A percentile compares a stretch with the other conserved stretches of the same genome.
Evolutionary conservation across 495 filamentous ascomycete species (phyloP).

Genomic region (Talaromyces wortmannii): DNA sequence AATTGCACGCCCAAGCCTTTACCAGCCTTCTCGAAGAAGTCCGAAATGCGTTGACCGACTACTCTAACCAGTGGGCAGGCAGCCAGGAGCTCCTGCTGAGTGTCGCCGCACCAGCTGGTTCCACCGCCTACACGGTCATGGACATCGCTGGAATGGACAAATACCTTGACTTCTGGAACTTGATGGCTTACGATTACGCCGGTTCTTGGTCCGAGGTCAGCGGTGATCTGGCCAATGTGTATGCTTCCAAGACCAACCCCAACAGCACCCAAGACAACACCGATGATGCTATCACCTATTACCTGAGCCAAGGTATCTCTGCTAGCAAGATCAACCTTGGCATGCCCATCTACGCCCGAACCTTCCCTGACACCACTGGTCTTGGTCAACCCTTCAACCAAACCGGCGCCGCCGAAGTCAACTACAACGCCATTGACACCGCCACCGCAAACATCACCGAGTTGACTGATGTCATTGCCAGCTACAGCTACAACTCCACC

Average conservation of each 20-base stretch:
- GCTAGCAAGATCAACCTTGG: constrained; percentile 72
- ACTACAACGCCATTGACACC: constrained; percentile 60
- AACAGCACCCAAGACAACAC: constrained; percentile 49
- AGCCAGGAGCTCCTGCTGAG: constrained; percentile 59
- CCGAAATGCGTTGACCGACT: constrained; percentile 54
- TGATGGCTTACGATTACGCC: constrained; percentile 78
- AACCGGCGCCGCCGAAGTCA: constrained; percentile 70
- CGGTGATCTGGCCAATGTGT: constrained; percentile 79
- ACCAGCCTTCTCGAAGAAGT: constrained; percentile 54
- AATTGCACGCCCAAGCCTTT: constrained; percentile 52
- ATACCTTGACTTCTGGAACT: constrained; percentile 67
- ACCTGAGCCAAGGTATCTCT: constrained; percentile 52
- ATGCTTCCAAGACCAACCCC: constrained; percentile 43
- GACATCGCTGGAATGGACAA: constrained; percentile 55
- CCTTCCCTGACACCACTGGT: constrained; percentile 68
- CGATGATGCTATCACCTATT: constrained; percentile 46
- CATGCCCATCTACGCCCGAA: constrained; percentile 85
- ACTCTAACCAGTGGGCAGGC: constrained; percentile 38
- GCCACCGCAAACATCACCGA: constrained; percentile 29
- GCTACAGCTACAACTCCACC: constrained; percentile 60
- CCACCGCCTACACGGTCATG: constrained; percentile 53
- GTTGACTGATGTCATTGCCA: constrained; percentile 39
- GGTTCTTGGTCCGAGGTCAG: constrained; percentile 66
- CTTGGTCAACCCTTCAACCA: constrained; percentile 63
- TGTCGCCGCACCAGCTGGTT: constrained; percentile 53